A percentile compares a stretch with the other conserved stretches of the same genome.
Conservation (phyloP, 306 rosid species). For the Fragaria ananassa region DNA sequence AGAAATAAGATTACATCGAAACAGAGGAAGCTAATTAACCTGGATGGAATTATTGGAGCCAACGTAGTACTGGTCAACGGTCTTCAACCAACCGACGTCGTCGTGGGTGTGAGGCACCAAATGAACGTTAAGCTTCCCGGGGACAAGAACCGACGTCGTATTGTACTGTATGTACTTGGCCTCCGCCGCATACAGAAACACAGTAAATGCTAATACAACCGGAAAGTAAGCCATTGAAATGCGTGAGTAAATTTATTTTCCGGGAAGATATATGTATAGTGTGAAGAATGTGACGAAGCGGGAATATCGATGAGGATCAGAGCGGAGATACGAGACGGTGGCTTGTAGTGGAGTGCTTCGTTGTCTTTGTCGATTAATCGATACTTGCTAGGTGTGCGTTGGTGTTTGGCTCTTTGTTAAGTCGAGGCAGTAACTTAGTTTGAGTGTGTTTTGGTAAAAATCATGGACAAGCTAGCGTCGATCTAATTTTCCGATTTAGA, state of each 20-base stretch:
- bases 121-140: constrained; percentile 73
- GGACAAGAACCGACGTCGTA: constrained; percentile 48
- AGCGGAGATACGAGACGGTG: neutral
- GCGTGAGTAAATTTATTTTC: neutral
- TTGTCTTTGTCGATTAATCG: neutral
- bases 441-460: neutral
- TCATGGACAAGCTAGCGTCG: too few species aligned
- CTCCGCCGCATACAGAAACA: constrained; percentile 32
- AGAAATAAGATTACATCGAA: neutral
- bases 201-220: neutral
- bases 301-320: neutral
- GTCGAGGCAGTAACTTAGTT: neutral
- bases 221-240: constrained; percentile 8
- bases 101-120: constrained; percentile 73
- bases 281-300: neutral
- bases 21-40: constrained; percentile 22
- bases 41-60: constrained; percentile 79
- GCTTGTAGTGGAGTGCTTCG: neutral
- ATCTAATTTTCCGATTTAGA: too few species aligned
- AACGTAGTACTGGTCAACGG: constrained; percentile 77
- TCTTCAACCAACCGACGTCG: constrained; percentile 92
- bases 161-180: constrained; percentile 53
- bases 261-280: neutral
- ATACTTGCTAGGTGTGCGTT: neutral
- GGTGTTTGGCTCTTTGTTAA: neutral